These are phyloP conservation scores for Millerago galiae DNA, from an alignment of 805 yeast species.

Conservation along the genomic window DNA sequence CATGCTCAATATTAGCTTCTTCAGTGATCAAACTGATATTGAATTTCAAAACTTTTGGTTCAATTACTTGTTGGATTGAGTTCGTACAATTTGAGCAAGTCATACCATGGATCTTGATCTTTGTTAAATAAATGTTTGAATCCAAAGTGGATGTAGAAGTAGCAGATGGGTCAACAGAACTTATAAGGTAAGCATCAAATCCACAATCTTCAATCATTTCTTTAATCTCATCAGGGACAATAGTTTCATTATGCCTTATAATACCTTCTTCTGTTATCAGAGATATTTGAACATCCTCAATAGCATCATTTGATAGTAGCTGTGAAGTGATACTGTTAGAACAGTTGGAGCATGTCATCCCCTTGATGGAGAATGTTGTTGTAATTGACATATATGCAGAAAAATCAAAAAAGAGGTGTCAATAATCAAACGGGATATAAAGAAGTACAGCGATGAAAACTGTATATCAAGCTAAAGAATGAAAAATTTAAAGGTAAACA, in stretches of 20 bases:
- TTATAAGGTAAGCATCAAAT: slow-evolving; percentile 25
- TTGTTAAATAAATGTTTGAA: slow-evolving; percentile 4
- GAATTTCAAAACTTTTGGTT: slow-evolving; percentile 40
- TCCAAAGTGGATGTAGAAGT: no score
- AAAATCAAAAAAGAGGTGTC: no score
- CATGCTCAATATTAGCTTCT: slow-evolving; percentile 54
- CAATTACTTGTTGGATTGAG: slow-evolving; percentile 52
- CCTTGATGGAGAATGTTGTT: slow-evolving; percentile 30
- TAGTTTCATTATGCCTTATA: slow-evolving; percentile 37
- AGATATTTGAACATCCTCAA: slow-evolving; percentile 55
- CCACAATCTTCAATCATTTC: slow-evolving; percentile 70
- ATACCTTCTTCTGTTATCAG: slow-evolving; percentile 70
- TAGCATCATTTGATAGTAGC: slow-evolving; percentile 42
- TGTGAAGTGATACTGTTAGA: slow-evolving; percentile 59
- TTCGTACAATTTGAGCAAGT: slow-evolving; percentile 83
- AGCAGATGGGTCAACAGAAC: background rate
- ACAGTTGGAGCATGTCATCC: slow-evolving; percentile 94
- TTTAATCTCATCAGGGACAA: slow-evolving; percentile 29
- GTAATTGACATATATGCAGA: background rate
- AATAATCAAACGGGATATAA: no score
- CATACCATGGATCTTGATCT: slow-evolving; percentile 52
- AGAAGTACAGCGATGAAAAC: no score
- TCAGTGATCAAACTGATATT: slow-evolving; percentile 74
- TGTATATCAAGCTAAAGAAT: no score
- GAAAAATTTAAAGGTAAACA: no score